Evolutionary conservation across 2,329 filamentous ascomycete species (phyloP), one percentile per base, ranked within the genome.

Genomic region (Phialophora expanda): DNA sequence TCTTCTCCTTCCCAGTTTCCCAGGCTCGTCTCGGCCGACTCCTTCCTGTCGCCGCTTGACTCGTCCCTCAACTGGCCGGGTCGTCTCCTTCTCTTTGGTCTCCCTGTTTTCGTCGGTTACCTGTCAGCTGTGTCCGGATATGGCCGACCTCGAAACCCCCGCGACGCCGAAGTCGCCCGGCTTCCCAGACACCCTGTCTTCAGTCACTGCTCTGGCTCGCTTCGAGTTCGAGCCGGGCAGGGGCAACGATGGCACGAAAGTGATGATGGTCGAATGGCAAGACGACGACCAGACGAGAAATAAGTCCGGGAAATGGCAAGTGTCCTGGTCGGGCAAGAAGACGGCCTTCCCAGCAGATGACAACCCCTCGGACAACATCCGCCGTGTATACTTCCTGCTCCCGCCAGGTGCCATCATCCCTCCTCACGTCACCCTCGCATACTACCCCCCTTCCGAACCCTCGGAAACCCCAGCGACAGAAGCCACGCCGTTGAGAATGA

Each of bases 231-330:
- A 93, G 78, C 83, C 86, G 0, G 89, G 88, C 41, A 86, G 86
- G 76, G 90, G 87, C 57, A 91, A 92, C 73, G 90, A 93, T 70
- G 92, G 92, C 48, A 96, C 92, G 69, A 97, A 96, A 81, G 89
- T 97, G 69, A 81, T 97, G 72, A 95, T 97, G 92, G 89, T 96
- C 46, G 92, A 97, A 77, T 97, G 93, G 93, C 88, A 91, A 75
- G 86, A 89, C 60, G 84, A 85, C 70, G 80, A 84, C 66, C 77
- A 80, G 50, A 83, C 79, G 2, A 78, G 80, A 59, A 78, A 78
- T 11, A 70, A 82, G 17, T 75, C 74, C 0, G 85, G 83, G 2
- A 84, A 84, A 66, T 96, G 92, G 92, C 86, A 90, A 65, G 88
- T 96, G 22, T 89, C 87, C 1, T 96, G 93, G 92, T 87, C 93